Conservation (phyloP, 805 yeast genomes). For the Barnettozyma populi region DNA sequence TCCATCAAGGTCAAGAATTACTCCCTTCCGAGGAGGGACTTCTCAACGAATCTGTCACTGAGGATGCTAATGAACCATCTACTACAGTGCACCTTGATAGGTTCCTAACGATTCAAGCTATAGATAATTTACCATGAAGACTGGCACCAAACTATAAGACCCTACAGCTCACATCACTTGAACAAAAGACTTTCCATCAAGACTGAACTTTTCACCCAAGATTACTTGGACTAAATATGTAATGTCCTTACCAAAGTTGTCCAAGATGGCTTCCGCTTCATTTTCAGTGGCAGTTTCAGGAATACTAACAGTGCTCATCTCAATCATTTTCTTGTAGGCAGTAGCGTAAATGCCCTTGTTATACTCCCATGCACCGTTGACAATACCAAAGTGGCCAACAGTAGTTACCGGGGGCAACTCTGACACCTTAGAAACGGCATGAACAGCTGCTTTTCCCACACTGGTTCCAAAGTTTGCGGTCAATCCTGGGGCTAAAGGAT, state of each 20-base stretch:
- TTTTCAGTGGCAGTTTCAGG: constrained; percentile 7
- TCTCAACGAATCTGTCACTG: no score
- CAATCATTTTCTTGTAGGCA: constrained; percentile 1
- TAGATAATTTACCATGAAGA: neutral
- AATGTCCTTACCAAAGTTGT: constrained; percentile 1
- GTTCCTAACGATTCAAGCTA: no score
- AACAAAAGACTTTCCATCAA: constrained; percentile 1
- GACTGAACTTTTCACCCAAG: constrained; percentile 5
- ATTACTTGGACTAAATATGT: constrained; percentile 2
- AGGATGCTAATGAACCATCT: no score
- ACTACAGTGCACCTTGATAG: no score
- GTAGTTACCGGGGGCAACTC: constrained; percentile 1
- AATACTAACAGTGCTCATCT: constrained; percentile 6
- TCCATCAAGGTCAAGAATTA: neutral
- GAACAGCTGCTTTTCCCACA: constrained; percentile 14
- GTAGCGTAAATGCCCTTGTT: constrained; percentile 2
- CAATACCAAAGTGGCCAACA: constrained; percentile 7
- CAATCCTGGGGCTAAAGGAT: constrained; percentile 5
- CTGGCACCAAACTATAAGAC: neutral
- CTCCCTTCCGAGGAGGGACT: neutral
- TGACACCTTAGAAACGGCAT: neutral
- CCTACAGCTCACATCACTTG: neutral
- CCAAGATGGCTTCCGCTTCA: constrained; percentile 2
- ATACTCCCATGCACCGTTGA: constrained; percentile 7
- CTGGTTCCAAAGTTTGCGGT: constrained; percentile 12